Percentiles rank a stretch among this genome's conserved stretches.
phyloP scores from a whole-genome alignment of 441 rosid species.

The Erysimum cheiri region DNA sequence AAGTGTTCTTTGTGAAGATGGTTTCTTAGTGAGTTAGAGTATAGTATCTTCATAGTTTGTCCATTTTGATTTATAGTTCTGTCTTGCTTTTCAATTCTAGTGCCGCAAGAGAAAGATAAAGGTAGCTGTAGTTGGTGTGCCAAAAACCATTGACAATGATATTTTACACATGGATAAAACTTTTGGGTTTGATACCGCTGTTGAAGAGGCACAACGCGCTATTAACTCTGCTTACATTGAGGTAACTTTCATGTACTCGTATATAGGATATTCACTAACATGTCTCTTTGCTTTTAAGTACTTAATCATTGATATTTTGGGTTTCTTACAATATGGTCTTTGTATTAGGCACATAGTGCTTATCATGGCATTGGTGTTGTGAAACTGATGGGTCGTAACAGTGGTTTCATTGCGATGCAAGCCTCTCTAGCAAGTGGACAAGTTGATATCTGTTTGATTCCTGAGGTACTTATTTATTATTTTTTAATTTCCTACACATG shows the following conservation, averaged over 20 bases:
- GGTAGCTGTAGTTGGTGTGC: conserved; percentile 96
- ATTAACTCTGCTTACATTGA: conserved; percentile 98
- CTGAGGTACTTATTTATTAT: conserved; percentile 66
- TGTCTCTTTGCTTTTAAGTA: conserved; percentile 22
- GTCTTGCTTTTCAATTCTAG: conserved; percentile 43
- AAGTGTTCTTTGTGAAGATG: conserved; percentile 9
- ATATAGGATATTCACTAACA: conserved; percentile 7
- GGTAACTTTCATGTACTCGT: conserved; percentile 50
- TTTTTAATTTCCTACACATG: background rate
- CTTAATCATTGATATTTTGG: background rate
- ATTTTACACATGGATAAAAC: conserved; percentile 96
- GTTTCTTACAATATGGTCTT: background rate
- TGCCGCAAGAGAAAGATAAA: conserved; percentile 72
- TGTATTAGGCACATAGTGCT: conserved; percentile 88
- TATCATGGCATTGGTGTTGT: conserved; percentile 95
- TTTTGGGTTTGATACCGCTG: conserved; percentile 98
- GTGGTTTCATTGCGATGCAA: conserved; percentile 99
- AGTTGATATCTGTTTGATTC: conserved; percentile 93
- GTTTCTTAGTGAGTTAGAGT: too few species aligned
- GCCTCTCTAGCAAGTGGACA: conserved; percentile 97
- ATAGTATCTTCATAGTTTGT: background rate
- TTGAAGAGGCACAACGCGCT: conserved; percentile 98
- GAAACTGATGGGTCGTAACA: conserved; percentile 97
- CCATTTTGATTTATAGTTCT: background rate
- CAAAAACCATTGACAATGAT: conserved; percentile 97